Conservation (phyloP, 345 rosid genomes). For the Populus tremula region DNA sequence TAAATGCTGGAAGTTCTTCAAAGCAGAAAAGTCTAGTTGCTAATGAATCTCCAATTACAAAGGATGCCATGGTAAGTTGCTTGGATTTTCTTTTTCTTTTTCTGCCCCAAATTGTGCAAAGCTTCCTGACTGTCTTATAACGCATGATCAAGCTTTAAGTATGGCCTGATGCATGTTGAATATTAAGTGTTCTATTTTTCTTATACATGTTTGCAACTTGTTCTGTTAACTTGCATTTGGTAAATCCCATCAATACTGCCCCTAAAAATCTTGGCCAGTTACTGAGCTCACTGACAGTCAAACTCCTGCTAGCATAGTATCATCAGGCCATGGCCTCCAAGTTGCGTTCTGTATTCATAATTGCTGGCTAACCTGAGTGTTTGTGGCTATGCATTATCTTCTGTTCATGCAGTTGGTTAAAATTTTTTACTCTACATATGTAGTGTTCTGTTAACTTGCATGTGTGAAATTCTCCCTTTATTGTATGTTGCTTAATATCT, state of each 20-base stretch:
- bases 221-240: background rate
- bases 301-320: background rate
- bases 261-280: too few relatives aligned
- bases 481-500: background rate
- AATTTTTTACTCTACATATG: background rate
- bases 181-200: background rate
- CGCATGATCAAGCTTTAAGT: background rate
- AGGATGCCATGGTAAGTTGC: constrained; percentile 57
- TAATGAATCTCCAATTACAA: constrained; percentile 46
- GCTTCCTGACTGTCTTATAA: background rate
- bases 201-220: background rate
- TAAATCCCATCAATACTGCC: background rate
- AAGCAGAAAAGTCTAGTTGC: constrained; percentile 63
- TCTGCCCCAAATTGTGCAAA: background rate
- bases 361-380: background rate
- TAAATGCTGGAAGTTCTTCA: constrained; percentile 54
- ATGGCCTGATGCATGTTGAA: background rate
- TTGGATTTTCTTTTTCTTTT: background rate
- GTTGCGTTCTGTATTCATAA: background rate
- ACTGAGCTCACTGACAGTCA: background rate
- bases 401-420: background rate
- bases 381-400: background rate
- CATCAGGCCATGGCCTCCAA: background rate
- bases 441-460: background rate
- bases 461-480: background rate